phyloP scores from a whole-genome alignment of 108 stramenopile species.

The Thalassiosira profunda region DNA sequence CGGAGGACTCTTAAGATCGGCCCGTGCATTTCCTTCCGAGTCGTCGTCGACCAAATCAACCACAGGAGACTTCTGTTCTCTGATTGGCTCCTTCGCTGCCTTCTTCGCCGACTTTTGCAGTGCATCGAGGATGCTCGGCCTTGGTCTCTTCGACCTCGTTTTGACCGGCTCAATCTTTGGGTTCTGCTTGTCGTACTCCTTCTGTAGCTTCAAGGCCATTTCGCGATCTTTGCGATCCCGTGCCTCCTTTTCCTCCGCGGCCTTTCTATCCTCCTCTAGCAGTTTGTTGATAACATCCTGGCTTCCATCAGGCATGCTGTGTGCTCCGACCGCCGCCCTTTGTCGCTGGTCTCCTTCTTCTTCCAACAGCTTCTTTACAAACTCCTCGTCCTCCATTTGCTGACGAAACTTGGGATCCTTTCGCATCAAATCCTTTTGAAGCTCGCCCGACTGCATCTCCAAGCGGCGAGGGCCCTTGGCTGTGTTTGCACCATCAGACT shows the following conservation, averaged over 20 bases:
- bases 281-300: not conserved
- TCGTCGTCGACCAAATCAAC: too few relatives aligned
- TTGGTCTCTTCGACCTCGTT: constrained; percentile 5
- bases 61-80: not conserved
- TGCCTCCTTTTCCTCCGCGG: not conserved
- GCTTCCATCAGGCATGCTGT: not conserved
- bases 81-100: not conserved
- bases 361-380: constrained; percentile 10
- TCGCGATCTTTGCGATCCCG: constrained; percentile 15
- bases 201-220: constrained; percentile 15
- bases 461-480: constrained; percentile 12
- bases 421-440: constrained; percentile 15
- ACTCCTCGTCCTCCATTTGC: constrained; percentile 27
- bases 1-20: too few relatives aligned
- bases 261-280: not conserved
- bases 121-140: constrained; percentile 14
- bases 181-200: constrained; percentile 2
- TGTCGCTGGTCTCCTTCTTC: constrained; percentile 3
- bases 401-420: constrained; percentile 31
- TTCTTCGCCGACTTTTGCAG: constrained; percentile 10
- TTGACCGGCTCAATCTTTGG: not conserved
- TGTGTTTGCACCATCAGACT: constrained; percentile 1
- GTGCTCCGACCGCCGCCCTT: not conserved
- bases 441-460: constrained; percentile 10
- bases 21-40: too few relatives aligned